Base-by-base conservation (phyloP, 169 alveolate species). In the Plasmodium fragile region DNA sequence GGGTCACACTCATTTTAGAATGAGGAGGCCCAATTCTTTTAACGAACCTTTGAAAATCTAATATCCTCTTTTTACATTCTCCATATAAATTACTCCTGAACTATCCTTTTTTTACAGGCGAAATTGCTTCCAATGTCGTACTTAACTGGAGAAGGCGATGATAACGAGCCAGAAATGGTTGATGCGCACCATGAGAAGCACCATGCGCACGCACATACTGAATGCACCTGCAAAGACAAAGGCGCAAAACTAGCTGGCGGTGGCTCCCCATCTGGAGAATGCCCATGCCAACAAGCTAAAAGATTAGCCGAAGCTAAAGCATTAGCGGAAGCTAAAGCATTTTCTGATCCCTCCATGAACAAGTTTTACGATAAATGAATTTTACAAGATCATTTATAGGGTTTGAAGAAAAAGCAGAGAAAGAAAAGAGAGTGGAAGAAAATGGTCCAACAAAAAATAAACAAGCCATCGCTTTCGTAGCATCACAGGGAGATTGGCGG, bases 281-380 rank as follows among this genome's bases (percentile, higher is more conserved):
- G 75, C 75, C 75, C 75, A 65, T 65, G 75, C 36, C 75, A 65
- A 25, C 18, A n/a, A 65, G 75, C 75, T 65, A 65, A 65, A 22
- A 65, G 75, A 65, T 22, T 65, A 22, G 75, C 75, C 8, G 75
- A 65, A 65, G 75, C n/a, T n/a, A n/a, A 18, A 65, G 75, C 75
- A 22, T 22, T 65, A 22, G 75, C 75, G 2, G 75, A 65, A 65
- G 75, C n/a, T n/a, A n/a, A 18, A 65, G 75, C 75, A 22, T n/a
- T n/a, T n/a, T n/a, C n/a, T n/a, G n/a, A n/a, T n/a, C n/a, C n/a
- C n/a, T n/a, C n/a, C n/a, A n/a, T n/a, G n/a, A n/a, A n/a, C n/a
- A n/a, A n/a, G n/a, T 5, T 65, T 18, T 3, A 16, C 34, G 22
- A 5, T 65, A 1, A 65, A 65, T 65, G 36, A 65, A 22, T 65